Base-by-base conservation (phyloP, 768 basidiomycete species). In the Mrakia hoshinonis region DNA sequence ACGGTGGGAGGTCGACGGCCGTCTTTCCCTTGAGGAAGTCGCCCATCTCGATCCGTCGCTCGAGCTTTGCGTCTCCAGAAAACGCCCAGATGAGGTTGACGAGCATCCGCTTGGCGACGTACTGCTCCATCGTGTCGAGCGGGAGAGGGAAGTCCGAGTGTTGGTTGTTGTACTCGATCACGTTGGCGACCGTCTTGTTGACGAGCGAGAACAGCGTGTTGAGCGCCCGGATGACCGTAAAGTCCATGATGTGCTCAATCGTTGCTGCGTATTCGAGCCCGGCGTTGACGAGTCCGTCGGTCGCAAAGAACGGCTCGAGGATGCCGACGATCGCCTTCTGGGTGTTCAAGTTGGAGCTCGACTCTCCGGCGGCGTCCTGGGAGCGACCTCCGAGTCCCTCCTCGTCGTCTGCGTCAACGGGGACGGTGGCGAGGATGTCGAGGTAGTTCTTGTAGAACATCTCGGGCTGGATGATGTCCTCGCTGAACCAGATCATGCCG, bases 401-500 rank as follows among this genome's bases (percentile, higher is more conserved):
- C 65, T 97, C 95, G 70, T 98, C 95, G 69, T 93, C 92, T 11
- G 88, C 87, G 77, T 92, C 93, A 75, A 98, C 81, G 12, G 92
- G 86, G 0, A 88, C 82, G 1, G 86, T 82, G 0, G 87, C 83
- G 34, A 98, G 82, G 0, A 88, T 87, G 66, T 85, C 83, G 58
- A 99, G 85, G 77, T 97, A 95, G 77, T 97, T 85, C 65, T 85
- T 86, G 79, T 90, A 96, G 22, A 96, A 85, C 96, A 98, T 97
- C 0, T 84, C 81, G 7, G 93, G 87, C 74, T 91, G 89, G 34
- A 99, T 87, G 61, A 96, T 87, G 74, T 97, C 93, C 71, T 97
- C 93, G 78, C 93, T 97, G 82, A 99, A 99, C 96, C 96, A 99
- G 76, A 99, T 95, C 96, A 99, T 99, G 79, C 96, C 96, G 77